Conservation (phyloP, 1,284 basidiomycete species). For the Cutaneotrichosporon sp. region DNA sequence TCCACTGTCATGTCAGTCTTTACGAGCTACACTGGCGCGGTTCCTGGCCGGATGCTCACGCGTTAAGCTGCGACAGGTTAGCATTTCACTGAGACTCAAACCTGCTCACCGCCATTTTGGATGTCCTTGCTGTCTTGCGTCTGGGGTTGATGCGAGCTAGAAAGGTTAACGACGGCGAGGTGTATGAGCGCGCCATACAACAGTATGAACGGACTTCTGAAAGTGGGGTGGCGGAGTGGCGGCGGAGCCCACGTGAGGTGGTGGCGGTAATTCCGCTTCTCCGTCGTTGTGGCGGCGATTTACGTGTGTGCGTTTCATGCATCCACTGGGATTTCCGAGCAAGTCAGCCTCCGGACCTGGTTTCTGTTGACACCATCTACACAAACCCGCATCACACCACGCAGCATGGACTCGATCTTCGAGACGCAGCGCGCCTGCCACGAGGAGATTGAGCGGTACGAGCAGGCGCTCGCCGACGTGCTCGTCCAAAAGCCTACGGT, state of each 20-base stretch:
- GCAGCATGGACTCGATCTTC: constrained; percentile 77
- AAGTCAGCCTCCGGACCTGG: no score
- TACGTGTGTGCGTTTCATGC: background rate
- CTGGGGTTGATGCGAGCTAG: background rate
- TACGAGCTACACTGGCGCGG: background rate
- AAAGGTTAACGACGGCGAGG: constrained; percentile 1
- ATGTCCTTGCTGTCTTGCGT: constrained; percentile 4
- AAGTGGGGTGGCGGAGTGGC: background rate
- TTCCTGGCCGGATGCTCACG: constrained; percentile 23
- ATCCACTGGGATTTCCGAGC: background rate
- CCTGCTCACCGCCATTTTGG: constrained; percentile 65
- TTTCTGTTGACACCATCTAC: background rate
- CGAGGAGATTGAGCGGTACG: constrained; percentile 90
- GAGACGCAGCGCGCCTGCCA: constrained; percentile 90
- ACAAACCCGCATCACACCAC: background rate
- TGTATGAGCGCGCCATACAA: background rate
- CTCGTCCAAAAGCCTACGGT: constrained; percentile 48
- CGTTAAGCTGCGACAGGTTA: constrained; percentile 33
- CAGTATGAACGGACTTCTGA: background rate
- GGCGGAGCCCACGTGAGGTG: background rate
- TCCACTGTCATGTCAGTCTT: no score
- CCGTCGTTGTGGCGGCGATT: constrained; percentile 12
- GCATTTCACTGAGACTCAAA: constrained; percentile 6
- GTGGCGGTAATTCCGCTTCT: constrained; percentile 15
- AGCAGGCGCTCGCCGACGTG: constrained; percentile 53